Percentiles rank a stretch among this genome's conserved stretches.
Conservation (phyloP, 2,329 filamentous ascomycete species). For the Cercospora citrullina region DNA sequence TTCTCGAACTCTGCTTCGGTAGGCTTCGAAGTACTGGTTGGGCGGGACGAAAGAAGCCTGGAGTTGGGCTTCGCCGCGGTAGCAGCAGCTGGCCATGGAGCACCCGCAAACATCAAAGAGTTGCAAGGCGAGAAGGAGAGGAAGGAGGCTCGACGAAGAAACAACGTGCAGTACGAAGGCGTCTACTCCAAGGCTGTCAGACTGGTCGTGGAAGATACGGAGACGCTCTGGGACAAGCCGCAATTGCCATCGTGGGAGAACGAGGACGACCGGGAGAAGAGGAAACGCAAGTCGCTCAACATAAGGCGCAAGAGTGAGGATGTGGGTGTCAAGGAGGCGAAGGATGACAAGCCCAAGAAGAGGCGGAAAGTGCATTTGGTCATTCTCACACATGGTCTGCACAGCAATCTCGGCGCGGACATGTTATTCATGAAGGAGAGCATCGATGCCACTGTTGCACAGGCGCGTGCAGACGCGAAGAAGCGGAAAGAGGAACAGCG, state of each 20-base stretch:
- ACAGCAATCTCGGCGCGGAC: conserved; percentile 92
- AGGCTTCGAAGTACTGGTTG: conserved; percentile 81
- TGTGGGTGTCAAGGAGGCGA: conserved; percentile 18
- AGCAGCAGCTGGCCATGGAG: conserved; percentile 53
- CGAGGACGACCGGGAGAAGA: conserved; percentile 30
- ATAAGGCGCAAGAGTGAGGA: conserved; percentile 22
- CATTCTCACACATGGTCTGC: conserved; percentile 87
- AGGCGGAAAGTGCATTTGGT: conserved; percentile 86
- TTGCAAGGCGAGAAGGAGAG: conserved; percentile 54
- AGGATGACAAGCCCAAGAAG: conserved; percentile 48
- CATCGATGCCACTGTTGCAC: conserved; percentile 78
- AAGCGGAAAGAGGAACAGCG: conserved; percentile 51
- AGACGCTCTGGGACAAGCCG: conserved; percentile 89
- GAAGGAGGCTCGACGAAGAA: conserved; percentile 61
- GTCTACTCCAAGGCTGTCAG: conserved; percentile 80
- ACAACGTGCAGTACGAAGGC: conserved; percentile 68
- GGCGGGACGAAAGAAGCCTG: conserved; percentile 80
- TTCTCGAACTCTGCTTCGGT: conserved; percentile 89
- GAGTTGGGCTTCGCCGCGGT: conserved; percentile 63
- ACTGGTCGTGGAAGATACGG: conserved; percentile 82
- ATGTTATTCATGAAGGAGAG: conserved; percentile 98
- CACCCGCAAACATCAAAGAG: conserved; percentile 72
- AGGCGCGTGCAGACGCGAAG: conserved; percentile 70
- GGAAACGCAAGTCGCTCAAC: conserved; percentile 28
- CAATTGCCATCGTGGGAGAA: conserved; percentile 65